A percentile compares a stretch with the other conserved stretches of the same genome.
phyloP scores from a whole-genome alignment of 176 grass and related monocot genomes.

The Eleusine indica region DNA sequence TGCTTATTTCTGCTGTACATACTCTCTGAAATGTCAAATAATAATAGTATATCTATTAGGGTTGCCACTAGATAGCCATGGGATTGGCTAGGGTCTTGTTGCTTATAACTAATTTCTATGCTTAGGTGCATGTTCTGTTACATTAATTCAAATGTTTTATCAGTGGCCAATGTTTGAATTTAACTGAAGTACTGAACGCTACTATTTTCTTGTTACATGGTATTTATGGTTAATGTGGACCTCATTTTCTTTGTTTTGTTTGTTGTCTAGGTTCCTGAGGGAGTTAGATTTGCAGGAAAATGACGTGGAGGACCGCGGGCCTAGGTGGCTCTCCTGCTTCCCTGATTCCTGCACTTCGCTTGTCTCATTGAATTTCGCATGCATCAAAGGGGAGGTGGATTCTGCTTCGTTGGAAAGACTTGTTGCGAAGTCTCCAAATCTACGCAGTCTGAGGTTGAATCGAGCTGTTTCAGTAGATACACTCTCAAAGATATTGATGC shows the following conservation, averaged over 20 bases:
- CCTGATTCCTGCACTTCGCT: constrained; percentile 82
- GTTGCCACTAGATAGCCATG: no score
- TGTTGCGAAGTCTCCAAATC: constrained; percentile 69
- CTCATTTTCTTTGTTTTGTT: background rate
- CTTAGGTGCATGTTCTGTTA: background rate
- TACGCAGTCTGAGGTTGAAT: constrained; percentile 81
- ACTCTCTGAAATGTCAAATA: background rate
- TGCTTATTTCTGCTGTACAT: background rate
- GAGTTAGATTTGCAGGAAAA: constrained; percentile 98
- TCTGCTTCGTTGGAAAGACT: constrained; percentile 65
- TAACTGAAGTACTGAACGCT: background rate
- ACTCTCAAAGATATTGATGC: constrained; percentile 63
- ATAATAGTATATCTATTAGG: background rate
- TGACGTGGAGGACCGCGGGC: constrained; percentile 83
- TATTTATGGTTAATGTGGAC: constrained; percentile 22
- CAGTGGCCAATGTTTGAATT: background rate
- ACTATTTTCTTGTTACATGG: background rate
- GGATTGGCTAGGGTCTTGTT: background rate
- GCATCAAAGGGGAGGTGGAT: constrained; percentile 79
- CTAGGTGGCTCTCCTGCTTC: constrained; percentile 83
- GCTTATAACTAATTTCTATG: background rate
- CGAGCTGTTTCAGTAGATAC: constrained; percentile 63
- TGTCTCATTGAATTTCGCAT: constrained; percentile 79
- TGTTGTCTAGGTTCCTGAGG: constrained; percentile 57
- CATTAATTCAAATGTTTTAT: background rate